phyloP scores from a whole-genome alignment of 2,329 filamentous ascomycete genomes.

The Aspergillus ustus region DNA sequence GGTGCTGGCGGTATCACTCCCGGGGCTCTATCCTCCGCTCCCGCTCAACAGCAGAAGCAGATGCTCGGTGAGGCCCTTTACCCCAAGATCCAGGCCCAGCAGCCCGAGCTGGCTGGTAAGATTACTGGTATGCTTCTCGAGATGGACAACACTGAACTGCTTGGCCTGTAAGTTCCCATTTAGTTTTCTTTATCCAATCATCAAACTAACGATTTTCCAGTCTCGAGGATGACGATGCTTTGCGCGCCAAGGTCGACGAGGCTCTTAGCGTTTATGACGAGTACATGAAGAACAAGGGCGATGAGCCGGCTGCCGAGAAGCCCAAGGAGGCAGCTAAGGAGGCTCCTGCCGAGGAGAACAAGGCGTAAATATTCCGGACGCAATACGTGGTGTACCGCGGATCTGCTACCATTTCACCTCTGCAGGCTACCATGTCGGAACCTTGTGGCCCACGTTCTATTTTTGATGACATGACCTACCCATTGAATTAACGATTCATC shows the following conservation, averaged over 20 bases:
- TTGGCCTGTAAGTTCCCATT: constrained; percentile 80
- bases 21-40: constrained; percentile 55
- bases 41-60: constrained; percentile 90
- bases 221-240: constrained; percentile 84
- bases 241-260: constrained; percentile 96
- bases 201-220: constrained; percentile 52
- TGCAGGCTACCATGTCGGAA: constrained; percentile 32
- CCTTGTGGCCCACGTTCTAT: constrained; percentile 37
- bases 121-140: constrained; percentile 99
- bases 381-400: constrained; percentile 22
- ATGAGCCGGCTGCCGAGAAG: constrained; percentile 49
- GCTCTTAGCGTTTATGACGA: constrained; percentile 97
- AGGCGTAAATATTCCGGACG: constrained; percentile 40
- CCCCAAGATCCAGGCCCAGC: constrained; percentile 95
- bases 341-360: constrained; percentile 45
- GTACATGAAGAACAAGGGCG: constrained; percentile 86
- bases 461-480: constrained; percentile 41
- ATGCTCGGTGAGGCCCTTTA: constrained; percentile 97
- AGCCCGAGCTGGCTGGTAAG: constrained; percentile 96
- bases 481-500: constrained; percentile 32
- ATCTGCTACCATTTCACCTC: constrained; percentile 14
- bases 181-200: background rate
- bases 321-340: constrained; percentile 51
- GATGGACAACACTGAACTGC: constrained; percentile 95
- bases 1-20: constrained; percentile 53